A percentile compares a stretch with the other conserved stretches of the same genome.
Conservation (phyloP, 2,329 filamentous ascomycete genomes). For the Passalora sequoiae region DNA sequence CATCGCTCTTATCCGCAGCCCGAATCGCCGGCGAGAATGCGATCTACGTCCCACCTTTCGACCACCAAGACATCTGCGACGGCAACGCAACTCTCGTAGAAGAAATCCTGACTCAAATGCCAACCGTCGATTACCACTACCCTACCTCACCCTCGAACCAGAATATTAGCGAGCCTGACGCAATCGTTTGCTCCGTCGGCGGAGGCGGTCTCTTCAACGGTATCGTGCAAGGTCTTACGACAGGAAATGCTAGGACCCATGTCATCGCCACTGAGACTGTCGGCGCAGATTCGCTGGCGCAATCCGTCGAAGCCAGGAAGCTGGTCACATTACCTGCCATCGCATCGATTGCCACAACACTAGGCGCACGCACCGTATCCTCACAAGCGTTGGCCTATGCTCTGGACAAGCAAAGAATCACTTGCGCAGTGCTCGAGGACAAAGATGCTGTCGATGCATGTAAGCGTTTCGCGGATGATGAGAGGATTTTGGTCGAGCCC, state of each 20-base stretch:
- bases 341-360: slow-evolving; percentile 67
- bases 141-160: not conserved
- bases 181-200: slow-evolving; percentile 71
- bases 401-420: slow-evolving; percentile 43
- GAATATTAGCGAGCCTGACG: slow-evolving; percentile 51
- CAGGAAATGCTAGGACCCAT: slow-evolving; percentile 36
- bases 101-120: slow-evolving; percentile 42
- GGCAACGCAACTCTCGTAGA: slow-evolving; percentile 58
- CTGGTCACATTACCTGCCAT: slow-evolving; percentile 61
- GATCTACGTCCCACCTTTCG: slow-evolving; percentile 66
- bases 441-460: slow-evolving; percentile 75
- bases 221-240: slow-evolving; percentile 63
- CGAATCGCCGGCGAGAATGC: slow-evolving; percentile 41
- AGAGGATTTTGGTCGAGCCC: slow-evolving; percentile 73
- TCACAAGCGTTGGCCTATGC: slow-evolving; percentile 63
- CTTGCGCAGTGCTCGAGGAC: slow-evolving; percentile 62
- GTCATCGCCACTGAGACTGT: slow-evolving; percentile 71
- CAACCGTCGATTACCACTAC: slow-evolving; percentile 18
- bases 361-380: slow-evolving; percentile 70
- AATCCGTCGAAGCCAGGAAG: slow-evolving; percentile 52
- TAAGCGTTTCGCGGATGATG: slow-evolving; percentile 73
- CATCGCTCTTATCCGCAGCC: slow-evolving; percentile 47
- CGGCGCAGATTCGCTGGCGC: slow-evolving; percentile 65
- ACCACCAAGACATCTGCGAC: slow-evolving; percentile 62
- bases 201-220: slow-evolving; percentile 77